Percentiles rank a stretch among this genome's conserved stretches.
Conservation (phyloP, 75 land plant genomes). For the Isoetes taiwanensis region DNA sequence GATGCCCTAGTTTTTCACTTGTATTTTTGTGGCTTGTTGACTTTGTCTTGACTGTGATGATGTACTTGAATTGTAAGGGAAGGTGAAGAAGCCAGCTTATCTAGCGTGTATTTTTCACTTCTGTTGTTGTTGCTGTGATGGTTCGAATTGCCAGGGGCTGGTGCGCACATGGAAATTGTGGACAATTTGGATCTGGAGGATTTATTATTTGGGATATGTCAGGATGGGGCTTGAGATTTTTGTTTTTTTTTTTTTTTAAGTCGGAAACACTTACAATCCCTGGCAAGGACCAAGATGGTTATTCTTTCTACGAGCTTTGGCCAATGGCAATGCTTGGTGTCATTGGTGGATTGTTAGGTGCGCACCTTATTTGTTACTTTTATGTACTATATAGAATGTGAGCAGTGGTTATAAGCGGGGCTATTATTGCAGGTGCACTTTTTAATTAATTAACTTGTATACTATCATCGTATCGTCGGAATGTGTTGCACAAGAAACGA, state of each 20-base stretch:
- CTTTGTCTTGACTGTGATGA: too few species aligned
- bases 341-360: conserved; percentile 95
- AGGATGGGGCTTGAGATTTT: too few species aligned
- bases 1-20: too few species aligned
- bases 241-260: too few species aligned
- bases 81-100: conserved; percentile 99
- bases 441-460: conserved; percentile 87
- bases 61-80: too few species aligned
- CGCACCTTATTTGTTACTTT: too few species aligned
- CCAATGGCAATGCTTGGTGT: conserved; percentile 99
- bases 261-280: too few species aligned
- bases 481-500: conserved; percentile 75
- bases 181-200: conserved; percentile 98
- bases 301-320: conserved; percentile 84
- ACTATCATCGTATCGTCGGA: conserved; percentile 72
- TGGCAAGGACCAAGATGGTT: conserved; percentile 93
- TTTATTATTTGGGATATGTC: conserved; percentile 99
- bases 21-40: too few species aligned
- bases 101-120: conserved; percentile 99
- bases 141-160: conserved; percentile 96
- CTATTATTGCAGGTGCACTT: conserved; percentile 61
- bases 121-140: conserved; percentile 97
- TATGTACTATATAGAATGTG: too few species aligned
- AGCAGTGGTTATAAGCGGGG: too few species aligned
- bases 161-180: conserved; percentile 95